A percentile compares a stretch with the other conserved stretches of the same genome.
phyloP scores from a whole-genome alignment of 352 stramenopile species.

The Globisporangium paroecandrum region DNA sequence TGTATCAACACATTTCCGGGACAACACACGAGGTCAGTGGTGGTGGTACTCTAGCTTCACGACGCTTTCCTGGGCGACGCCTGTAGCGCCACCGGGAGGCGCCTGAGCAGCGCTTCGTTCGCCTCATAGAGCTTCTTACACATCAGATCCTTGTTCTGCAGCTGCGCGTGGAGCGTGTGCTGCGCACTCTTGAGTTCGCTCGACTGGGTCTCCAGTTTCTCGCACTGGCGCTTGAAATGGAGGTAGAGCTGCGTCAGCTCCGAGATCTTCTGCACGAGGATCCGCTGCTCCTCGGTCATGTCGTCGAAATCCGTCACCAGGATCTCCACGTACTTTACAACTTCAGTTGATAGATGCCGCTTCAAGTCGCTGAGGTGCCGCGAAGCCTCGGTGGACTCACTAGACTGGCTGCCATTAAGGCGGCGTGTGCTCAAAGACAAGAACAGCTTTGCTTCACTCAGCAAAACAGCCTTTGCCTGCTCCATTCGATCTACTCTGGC shows the following conservation, averaged over 20 bases:
- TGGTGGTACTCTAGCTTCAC: not conserved
- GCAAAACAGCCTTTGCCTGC: slow-evolving; percentile 35
- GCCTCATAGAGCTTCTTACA: slow-evolving; percentile 63
- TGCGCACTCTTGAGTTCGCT: slow-evolving; percentile 30
- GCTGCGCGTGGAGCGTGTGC: slow-evolving; percentile 33
- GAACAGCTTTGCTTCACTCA: slow-evolving; percentile 45
- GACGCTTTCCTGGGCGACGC: slow-evolving; percentile 3
- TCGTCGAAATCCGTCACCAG: slow-evolving; percentile 61
- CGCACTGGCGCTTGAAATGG: slow-evolving; percentile 50
- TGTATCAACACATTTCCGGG: not conserved
- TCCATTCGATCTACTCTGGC: slow-evolving; percentile 41
- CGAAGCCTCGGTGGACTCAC: slow-evolving; percentile 5
- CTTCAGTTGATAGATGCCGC: slow-evolving; percentile 41
- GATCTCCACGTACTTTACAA: slow-evolving; percentile 42
- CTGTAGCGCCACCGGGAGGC: slow-evolving; percentile 25
- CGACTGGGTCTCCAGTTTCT: slow-evolving; percentile 33
- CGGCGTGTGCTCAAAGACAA: slow-evolving; percentile 20
- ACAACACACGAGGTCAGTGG: not conserved
- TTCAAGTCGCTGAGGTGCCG: slow-evolving; percentile 36
- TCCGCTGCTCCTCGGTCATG: slow-evolving; percentile 46
- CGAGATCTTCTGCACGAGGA: slow-evolving; percentile 55
- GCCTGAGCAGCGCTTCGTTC: slow-evolving; percentile 55
- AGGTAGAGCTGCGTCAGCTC: slow-evolving; percentile 61
- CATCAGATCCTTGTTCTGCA: slow-evolving; percentile 47
- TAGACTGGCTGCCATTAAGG: not conserved